A percentile compares a stretch with the other conserved stretches of the same genome.
phyloP scores from a whole-genome alignment of 108 stramenopile genomes.

The Discostella pseudostelligera region DNA sequence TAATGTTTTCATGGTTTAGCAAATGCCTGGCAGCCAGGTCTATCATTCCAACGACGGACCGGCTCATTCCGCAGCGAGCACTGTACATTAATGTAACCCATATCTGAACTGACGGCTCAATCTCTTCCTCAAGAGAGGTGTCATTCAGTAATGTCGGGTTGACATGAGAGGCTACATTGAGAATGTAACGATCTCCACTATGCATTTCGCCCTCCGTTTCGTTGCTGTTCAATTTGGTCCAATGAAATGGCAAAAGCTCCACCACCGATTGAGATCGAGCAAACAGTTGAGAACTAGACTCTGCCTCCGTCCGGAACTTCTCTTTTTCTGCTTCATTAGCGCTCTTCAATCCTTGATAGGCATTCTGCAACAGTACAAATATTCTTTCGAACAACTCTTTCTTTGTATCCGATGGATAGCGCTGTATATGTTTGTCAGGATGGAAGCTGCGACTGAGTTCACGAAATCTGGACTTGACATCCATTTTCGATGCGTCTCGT shows the following conservation, averaged over 20 bases:
- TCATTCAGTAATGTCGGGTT: constrained; percentile 22
- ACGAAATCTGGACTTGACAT: constrained; percentile 45
- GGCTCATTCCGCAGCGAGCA: constrained; percentile 42
- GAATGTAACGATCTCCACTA: constrained; percentile 22
- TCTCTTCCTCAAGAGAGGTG: constrained; percentile 24
- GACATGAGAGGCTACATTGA: constrained; percentile 48
- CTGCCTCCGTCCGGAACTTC: constrained; percentile 30
- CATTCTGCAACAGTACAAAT: constrained; percentile 45
- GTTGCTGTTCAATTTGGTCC: constrained; percentile 32
- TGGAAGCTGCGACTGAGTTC: constrained; percentile 42
- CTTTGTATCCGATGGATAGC: constrained; percentile 37
- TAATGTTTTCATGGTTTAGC: constrained; percentile 31
- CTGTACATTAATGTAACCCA: constrained; percentile 45
- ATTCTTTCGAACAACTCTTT: constrained; percentile 44
- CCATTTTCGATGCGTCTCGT: constrained; percentile 35
- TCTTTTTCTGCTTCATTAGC: constrained; percentile 39
- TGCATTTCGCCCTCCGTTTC: neutral
- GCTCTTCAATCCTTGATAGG: constrained; percentile 43
- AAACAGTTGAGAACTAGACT: constrained; percentile 41
- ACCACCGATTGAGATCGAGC: constrained; percentile 42
- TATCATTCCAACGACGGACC: constrained; percentile 34
- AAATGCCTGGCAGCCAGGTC: constrained; percentile 48
- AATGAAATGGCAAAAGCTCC: constrained; percentile 43
- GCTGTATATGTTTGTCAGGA: constrained; percentile 33
- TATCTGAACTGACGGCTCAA: constrained; percentile 30